phyloP scores from a whole-genome alignment of 331 rosid species.

The Acacia concinna region DNA sequence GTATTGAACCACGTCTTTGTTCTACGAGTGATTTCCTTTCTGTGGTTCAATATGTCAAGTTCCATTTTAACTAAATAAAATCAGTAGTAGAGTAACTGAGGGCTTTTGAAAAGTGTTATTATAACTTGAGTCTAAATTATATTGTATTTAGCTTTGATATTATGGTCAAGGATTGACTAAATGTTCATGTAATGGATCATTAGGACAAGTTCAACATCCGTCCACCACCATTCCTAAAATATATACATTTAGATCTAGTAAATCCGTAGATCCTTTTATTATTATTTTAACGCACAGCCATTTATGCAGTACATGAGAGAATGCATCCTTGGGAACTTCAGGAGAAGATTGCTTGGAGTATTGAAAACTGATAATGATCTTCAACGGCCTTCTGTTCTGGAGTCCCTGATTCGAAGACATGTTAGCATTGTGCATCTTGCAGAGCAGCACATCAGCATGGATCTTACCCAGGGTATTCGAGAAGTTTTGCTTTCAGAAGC shows the following conservation, averaged over 20 bases:
- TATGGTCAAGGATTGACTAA: not conserved
- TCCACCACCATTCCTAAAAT: conserved; percentile 17
- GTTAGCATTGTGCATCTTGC: conserved; percentile 87
- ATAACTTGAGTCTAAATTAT: not conserved
- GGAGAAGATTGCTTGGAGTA: conserved; percentile 91
- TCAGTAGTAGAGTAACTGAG: not conserved
- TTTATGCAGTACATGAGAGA: conserved; percentile 97
- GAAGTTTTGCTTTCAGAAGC: conserved; percentile 90
- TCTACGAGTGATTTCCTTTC: too few relatives aligned
- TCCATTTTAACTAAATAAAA: not conserved
- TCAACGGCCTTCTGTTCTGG: conserved; percentile 92
- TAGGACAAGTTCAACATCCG: not conserved
- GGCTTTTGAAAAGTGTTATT: not conserved
- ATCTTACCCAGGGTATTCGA: conserved; percentile 89
- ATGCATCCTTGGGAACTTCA: conserved; percentile 95
- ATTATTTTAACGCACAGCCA: conserved; percentile 32
- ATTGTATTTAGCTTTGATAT: not conserved
- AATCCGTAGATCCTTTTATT: not conserved
- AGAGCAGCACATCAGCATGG: conserved; percentile 99
- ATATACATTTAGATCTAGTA: conserved; percentile 19
- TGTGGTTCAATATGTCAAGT: not conserved
- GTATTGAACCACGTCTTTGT: too few relatives aligned
- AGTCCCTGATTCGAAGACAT: conserved; percentile 79
- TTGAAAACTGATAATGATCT: conserved; percentile 93
- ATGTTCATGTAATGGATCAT: conserved; percentile 28